A percentile compares a stretch with the other conserved stretches of the same genome.
Evolutionary conservation across 1,284 basidiomycete species (phyloP).

Genomic region (Moesziomyces antarcticus): DNA sequence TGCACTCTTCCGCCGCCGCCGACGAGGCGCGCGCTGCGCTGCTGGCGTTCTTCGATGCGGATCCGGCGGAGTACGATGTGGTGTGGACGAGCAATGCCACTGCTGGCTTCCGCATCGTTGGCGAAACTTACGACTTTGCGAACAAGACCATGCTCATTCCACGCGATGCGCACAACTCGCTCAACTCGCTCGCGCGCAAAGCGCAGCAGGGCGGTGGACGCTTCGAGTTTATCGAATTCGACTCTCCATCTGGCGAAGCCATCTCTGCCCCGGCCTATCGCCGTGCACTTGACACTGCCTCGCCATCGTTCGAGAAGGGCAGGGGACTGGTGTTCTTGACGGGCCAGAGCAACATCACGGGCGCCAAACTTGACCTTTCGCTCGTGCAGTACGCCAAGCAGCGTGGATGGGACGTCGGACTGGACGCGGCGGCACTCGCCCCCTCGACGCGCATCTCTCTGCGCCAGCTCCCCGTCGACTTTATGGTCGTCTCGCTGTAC

Average conservation of each 20-base stretch:
- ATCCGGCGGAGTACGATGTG: slow-evolving; percentile 19
- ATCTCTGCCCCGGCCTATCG: slow-evolving; percentile 8
- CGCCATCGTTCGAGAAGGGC: no score
- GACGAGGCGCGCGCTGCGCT: slow-evolving; percentile 13
- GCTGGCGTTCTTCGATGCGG: slow-evolving; percentile 30
- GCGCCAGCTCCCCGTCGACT: slow-evolving; percentile 7
- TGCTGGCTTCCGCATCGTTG: slow-evolving; percentile 18
- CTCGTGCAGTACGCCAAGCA: not conserved
- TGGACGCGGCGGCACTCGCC: slow-evolving; percentile 36
- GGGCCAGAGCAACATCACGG: slow-evolving; percentile 36
- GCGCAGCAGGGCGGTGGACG: not conserved
- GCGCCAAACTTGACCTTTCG: slow-evolving; percentile 17
- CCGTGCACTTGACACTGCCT: not conserved
- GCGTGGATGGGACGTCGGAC: slow-evolving; percentile 13
- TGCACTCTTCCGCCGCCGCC: not conserved
- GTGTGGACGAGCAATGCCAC: slow-evolving; percentile 36
- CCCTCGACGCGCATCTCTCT: slow-evolving; percentile 21
- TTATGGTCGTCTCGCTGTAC: slow-evolving; percentile 31
- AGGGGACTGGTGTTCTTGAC: slow-evolving; percentile 33
- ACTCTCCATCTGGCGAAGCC: not conserved
- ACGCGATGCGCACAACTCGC: slow-evolving; percentile 33
- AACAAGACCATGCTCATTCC: slow-evolving; percentile 15
- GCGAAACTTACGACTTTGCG: slow-evolving; percentile 22
- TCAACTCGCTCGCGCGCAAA: slow-evolving; percentile 18
- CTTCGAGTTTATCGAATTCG: slow-evolving; percentile 29